Evolutionary conservation across 176 grass and related monocot genomes (phyloP).

Genomic region (Cenchrus fungigraminus): DNA sequence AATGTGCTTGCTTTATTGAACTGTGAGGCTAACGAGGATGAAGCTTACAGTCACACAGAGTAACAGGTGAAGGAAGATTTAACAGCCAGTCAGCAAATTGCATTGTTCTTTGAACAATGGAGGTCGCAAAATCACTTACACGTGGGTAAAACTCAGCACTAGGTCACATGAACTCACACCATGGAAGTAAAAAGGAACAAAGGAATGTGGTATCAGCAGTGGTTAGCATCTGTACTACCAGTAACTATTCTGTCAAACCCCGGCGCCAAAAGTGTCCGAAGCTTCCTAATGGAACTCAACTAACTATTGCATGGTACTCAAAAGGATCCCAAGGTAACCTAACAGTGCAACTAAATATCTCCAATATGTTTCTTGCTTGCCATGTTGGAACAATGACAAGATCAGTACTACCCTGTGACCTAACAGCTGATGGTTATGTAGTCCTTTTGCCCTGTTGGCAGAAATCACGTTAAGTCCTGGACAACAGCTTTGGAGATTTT

Average conservation of each 20-base stretch:
- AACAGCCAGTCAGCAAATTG: not conserved
- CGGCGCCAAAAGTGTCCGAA: not conserved
- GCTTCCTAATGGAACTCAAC: not conserved
- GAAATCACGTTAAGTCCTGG: conserved; percentile 57
- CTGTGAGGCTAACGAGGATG: not conserved
- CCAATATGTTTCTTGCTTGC: not conserved
- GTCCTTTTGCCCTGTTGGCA: conserved; percentile 1
- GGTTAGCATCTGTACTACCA: conserved; percentile 55
- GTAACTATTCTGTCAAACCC: conserved; percentile 31
- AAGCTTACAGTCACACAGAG: not conserved
- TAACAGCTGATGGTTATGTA: not conserved
- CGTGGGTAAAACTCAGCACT: conserved; percentile 25
- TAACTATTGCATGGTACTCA: conserved; percentile 1
- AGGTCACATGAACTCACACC: not conserved
- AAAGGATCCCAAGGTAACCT: conserved; percentile 7
- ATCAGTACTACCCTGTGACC: not conserved
- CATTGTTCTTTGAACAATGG: conserved; percentile 40
- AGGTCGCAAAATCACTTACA: conserved; percentile 10
- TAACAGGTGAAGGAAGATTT: not conserved
- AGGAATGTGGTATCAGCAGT: conserved; percentile 30
- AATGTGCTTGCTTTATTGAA: not conserved
- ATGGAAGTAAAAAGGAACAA: conserved; percentile 4
- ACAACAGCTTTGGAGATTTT: conserved; percentile 67
- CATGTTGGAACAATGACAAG: not conserved
- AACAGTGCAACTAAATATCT: not conserved